Percentiles rank a stretch among this genome's conserved stretches.
phyloP scores from a whole-genome alignment of 2,329 filamentous ascomycete genomes.

The Trichophyton benhamiae region DNA sequence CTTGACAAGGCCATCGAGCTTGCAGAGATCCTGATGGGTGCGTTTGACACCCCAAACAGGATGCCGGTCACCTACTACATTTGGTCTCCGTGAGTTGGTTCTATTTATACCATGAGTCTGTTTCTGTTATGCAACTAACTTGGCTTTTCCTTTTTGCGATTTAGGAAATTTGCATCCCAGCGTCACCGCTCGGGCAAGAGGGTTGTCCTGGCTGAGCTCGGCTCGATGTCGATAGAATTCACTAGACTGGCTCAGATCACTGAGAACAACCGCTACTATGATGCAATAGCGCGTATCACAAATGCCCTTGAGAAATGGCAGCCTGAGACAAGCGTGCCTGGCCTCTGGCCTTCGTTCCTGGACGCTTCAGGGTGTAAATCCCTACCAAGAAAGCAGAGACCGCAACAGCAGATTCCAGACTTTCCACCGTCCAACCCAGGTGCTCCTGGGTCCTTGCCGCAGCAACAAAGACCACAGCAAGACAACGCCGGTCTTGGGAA shows the following conservation, averaged over 20 bases:
- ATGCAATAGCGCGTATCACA: constrained; percentile 27
- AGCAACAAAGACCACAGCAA: background rate
- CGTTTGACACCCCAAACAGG: constrained; percentile 24
- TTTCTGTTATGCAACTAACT: constrained; percentile 34
- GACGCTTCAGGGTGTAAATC: constrained; percentile 69
- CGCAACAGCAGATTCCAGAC: background rate
- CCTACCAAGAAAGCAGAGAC: background rate
- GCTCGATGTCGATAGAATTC: constrained; percentile 31
- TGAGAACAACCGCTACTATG: constrained; percentile 27
- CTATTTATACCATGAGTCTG: background rate
- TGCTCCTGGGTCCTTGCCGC: background rate
- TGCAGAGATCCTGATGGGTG: constrained; percentile 42
- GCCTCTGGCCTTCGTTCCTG: constrained; percentile 40
- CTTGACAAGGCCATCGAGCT: constrained; percentile 43
- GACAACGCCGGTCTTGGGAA: background rate
- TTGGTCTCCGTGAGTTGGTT: constrained; percentile 51
- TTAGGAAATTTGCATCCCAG: constrained; percentile 41
- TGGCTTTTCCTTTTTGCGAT: constrained; percentile 54
- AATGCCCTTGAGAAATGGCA: constrained; percentile 26
- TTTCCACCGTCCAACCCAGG: background rate
- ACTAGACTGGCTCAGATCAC: constrained; percentile 32
- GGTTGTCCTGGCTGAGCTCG: constrained; percentile 26
- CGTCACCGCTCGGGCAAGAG: constrained; percentile 19
- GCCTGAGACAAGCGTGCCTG: constrained; percentile 25
- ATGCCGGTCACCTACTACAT: constrained; percentile 44